Conservation (phyloP, 768 basidiomycete species). For the Tylopilus cervinicoccineus region DNA sequence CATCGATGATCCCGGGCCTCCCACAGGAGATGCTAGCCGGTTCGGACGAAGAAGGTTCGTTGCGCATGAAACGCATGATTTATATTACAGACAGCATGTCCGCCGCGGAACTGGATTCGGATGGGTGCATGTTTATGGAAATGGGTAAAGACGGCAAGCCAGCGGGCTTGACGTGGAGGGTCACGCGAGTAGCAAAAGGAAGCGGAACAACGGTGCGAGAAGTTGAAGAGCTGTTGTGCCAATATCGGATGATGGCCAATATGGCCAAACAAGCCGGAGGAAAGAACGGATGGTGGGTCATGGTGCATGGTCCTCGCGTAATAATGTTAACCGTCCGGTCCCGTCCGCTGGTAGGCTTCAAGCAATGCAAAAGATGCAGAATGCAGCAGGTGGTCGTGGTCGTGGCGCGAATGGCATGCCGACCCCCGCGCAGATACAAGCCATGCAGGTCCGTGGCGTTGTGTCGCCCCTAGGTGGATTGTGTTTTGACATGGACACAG, state of each 20-base stretch:
- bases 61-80: slow-evolving; percentile 95
- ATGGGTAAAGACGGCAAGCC: slow-evolving; percentile 80
- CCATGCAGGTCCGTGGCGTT: slow-evolving; percentile 72
- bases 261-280: slow-evolving; percentile 99
- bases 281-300: slow-evolving; percentile 84
- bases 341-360: slow-evolving; percentile 51
- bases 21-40: slow-evolving; percentile 89
- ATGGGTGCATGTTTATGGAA: slow-evolving; percentile 89
- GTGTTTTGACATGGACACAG: slow-evolving; percentile 35
- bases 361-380: slow-evolving; percentile 92
- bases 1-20: slow-evolving; percentile 97
- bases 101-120: slow-evolving; percentile 87
- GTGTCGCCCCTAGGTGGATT: not conserved
- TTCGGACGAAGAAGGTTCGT: slow-evolving; percentile 87
- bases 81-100: slow-evolving; percentile 99
- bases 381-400: slow-evolving; percentile 79
- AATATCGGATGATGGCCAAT: slow-evolving; percentile 98
- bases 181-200: slow-evolving; percentile 85
- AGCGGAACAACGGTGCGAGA: slow-evolving; percentile 94
- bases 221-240: slow-evolving; percentile 95
- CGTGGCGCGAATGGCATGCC: slow-evolving; percentile 87
- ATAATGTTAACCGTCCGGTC: slow-evolving; percentile 3
- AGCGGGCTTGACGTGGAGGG: slow-evolving; percentile 83
- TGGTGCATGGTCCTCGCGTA: not conserved
- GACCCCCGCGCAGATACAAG: slow-evolving; percentile 88